Base-by-base conservation (phyloP, 2,329 filamentous ascomycete species). In the Lachnellula cervina region DNA sequence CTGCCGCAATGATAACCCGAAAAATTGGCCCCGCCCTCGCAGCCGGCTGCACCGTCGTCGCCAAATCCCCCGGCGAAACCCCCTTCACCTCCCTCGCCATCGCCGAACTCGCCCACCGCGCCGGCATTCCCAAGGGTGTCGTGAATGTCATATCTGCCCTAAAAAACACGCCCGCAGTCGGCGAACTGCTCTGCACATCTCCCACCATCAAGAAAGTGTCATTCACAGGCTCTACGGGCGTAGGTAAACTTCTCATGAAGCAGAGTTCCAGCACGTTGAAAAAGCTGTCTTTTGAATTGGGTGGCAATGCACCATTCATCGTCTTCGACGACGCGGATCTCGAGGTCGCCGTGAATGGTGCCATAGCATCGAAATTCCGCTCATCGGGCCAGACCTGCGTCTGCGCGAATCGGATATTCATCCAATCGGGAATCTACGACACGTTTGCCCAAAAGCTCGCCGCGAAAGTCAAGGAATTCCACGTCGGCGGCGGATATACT, bases 381-480 rank as follows among this genome's bases (percentile, higher is more conserved):
- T 90, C 87, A 38, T 95, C 90, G 0, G 94, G 94, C 37, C 94
- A 99, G 78, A 97, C 94, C 0, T 99, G 94, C 72, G 92, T 97
- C 21, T 92, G 88, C 67, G 89, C 89, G 25, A 95, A 95, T 76
- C 80, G 90, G 32, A 82, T 95, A 62, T 93, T 88, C 71, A 81
- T 95, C 8, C 90, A 95, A 71, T 77, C 79, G 37, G 86, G 83
- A 57, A 82, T 95, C 70, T 91, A 94, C 73, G 87, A 93, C 65
- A 76, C 80, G 38, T 95, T 95, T 64, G 81, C 83, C 4, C 66
- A 76, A 46, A 84, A 81, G 50, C 84, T 94, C 62, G 82, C 85
- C 28, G 85, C 83, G 59, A 87, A 88, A 69, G 89, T 93, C 51
- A 81, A 82, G 67, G 74, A 71, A 16, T 92, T 95, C 77, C 86